Evolutionary conservation across 768 basidiomycete species (phyloP), one percentile per base, ranked within the genome.

Genomic region (Suillus clintonianus): DNA sequence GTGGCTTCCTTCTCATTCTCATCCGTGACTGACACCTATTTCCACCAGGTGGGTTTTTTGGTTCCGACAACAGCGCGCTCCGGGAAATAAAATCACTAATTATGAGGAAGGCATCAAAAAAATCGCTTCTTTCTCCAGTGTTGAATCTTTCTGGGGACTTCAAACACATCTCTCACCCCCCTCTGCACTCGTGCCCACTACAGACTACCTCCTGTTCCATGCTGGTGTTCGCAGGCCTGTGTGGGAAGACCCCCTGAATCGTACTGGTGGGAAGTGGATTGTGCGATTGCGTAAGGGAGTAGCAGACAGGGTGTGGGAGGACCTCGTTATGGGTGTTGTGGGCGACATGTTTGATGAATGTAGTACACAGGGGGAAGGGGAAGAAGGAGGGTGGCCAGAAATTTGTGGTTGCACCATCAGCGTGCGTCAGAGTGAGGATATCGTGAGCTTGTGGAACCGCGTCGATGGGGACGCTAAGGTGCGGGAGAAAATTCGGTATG

Each of bases 41-140:
- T 62, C 66, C 67, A 67, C 48, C 72, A 94, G 92, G 63, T 95
- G 94, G 94, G 85, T 93, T 7, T 94, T 94, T 74, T 95, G 91
- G 90, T 95, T 94, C 79, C 86, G 92, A 66, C 91, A 94, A 72
- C 94, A 97, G 73, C 90, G 93, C 65, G 82, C 91, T 2, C 93
- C 94, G 17, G 94, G 94, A 15, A 94, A 91, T 65, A 97, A 95
- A 78, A 89, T 92, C 66, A 83, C 88, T 13, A 95, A 87, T 72
- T 97, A 98, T 72, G 95, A 97, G 71, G 95, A 97, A 72, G 94
- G 95, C 34, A 97, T 98, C 71, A 94, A 94, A 79, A 91, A 90
- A 76, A 89, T 98, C 54, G 88, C 94, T 6, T 88, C 92, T 5
- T 97, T 96, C 73, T 89, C 91, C 68, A 96, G 94, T 90, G 92